Evolutionary conservation across 1,139 yeast species (phyloP).

Genomic region (Hansenula sp.): DNA sequence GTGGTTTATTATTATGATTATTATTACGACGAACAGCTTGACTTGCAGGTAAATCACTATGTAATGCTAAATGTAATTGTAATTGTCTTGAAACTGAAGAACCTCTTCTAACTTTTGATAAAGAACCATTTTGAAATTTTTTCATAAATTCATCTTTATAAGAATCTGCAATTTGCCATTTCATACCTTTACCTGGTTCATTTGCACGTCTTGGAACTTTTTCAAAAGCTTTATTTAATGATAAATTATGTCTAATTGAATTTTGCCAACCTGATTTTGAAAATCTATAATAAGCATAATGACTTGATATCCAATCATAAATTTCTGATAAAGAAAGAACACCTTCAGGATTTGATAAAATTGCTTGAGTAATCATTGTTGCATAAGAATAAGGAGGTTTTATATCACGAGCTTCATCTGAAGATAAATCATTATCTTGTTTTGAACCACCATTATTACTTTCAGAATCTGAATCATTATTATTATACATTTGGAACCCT

Average conservation of each 20-base stretch:
- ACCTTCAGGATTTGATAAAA: constrained; percentile 81
- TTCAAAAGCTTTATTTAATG: constrained; percentile 83
- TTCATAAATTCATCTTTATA: constrained; percentile 80
- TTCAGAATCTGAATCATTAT: constrained; percentile 20
- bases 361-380: constrained; percentile 97
- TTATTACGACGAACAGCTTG: constrained; percentile 14
- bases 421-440: constrained; percentile 45
- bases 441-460: constrained; percentile 1
- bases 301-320: constrained; percentile 82
- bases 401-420: constrained; percentile 84
- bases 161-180: constrained; percentile 91
- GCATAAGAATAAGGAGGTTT: constrained; percentile 98
- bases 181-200: constrained; percentile 99
- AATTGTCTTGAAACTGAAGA: constrained; percentile 74
- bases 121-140: constrained; percentile 71
- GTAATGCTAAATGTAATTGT: constrained; percentile 70
- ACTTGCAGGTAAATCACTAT: constrained; percentile 52
- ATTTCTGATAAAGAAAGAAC: constrained; percentile 87
- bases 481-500: constrained; percentile 53
- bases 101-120: constrained; percentile 73
- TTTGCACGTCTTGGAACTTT: constrained; percentile 93
- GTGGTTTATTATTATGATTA: too few species aligned
- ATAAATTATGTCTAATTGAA: constrained; percentile 80
- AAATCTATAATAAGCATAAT: constrained; percentile 87
- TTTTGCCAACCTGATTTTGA: constrained; percentile 97